A percentile compares a stretch with the other conserved stretches of the same genome.
These are phyloP conservation scores for Cyclotella atomus DNA, from an alignment of 108 stramenopile genomes.

Conservation along the genomic window DNA sequence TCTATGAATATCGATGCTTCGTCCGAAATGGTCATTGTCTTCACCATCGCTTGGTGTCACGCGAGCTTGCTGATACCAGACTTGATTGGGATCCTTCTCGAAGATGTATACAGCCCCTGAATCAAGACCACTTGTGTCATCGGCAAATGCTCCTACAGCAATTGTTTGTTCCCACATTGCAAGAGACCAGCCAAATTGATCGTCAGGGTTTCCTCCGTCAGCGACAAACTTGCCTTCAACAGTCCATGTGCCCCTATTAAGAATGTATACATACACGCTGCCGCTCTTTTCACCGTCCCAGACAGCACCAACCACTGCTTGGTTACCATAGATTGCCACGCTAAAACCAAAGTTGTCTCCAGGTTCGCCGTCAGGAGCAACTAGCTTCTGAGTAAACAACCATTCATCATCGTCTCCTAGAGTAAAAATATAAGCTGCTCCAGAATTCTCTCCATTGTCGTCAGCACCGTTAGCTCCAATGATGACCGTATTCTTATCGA, in stretches of 20 bases:
- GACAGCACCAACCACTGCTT: conserved; percentile 28
- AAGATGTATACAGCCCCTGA: conserved; percentile 38
- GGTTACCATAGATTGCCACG: conserved; percentile 27
- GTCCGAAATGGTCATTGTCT: conserved; percentile 39
- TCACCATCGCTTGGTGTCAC: conserved; percentile 22
- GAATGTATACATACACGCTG: conserved; percentile 20
- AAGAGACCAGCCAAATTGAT: conserved; percentile 33
- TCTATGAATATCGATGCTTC: conserved; percentile 18
- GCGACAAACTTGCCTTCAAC: conserved; percentile 22
- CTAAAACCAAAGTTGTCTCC: conserved; percentile 39
- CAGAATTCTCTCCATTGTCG: conserved; percentile 25
- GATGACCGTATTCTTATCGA: conserved; percentile 14
- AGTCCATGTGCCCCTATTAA: conserved; percentile 16
- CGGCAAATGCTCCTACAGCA: conserved; percentile 35
- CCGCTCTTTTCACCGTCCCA: conserved; percentile 29
- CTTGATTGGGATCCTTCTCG: conserved; percentile 1
- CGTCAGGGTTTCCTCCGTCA: conserved; percentile 19
- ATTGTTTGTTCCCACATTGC: conserved; percentile 35
- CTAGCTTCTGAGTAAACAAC: conserved; percentile 14
- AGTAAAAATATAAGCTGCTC: conserved; percentile 32
- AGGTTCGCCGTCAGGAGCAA: conserved; percentile 26
- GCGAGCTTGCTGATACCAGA: conserved; percentile 30
- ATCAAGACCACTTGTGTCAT: conserved; percentile 31
- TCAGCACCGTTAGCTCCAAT: conserved; percentile 28
- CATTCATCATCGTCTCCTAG: conserved; percentile 16